Evolutionary conservation across 2,329 filamentous ascomycete genomes (phyloP), one percentile per base, ranked within the genome.

Genomic region (Colletotrichum spaethianum): DNA sequence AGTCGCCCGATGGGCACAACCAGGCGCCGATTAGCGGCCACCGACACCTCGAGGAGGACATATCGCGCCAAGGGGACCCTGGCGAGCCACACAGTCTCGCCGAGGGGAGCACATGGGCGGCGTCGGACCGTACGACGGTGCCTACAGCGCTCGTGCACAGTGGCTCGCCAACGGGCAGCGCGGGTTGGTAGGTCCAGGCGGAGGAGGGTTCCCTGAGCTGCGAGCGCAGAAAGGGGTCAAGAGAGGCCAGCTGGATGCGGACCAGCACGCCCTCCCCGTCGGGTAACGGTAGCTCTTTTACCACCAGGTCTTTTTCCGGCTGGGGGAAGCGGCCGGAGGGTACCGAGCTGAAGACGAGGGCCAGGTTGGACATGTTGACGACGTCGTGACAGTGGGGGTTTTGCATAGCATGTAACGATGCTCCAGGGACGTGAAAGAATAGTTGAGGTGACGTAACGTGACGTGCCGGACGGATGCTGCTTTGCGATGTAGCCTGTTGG

Each of bases 221-320:
- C 70, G 90, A 90, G 60, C 93, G 90, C 84, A 93, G 89, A 84
- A 94, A 94, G 7, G 93, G 93, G 80, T 94, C 93, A 81, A 91
- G 91, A 64, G 92, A 93, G 75, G 90, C 85, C 33, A 63, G 48
- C 2, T 53, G 31, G 7, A 63, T 33, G 36, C 61, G 48, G 20
- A 63, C 48, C 16, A 63, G 36, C n/a, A 63, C 61, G n/a, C 61
- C 61, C 4, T 63, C 46, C 18, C 48, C 48, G 26, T 20, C 48
- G 23, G 61, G 48, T 16, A 63, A 1, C 16, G 48, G 48, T 6
- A 31, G 33, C 0, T 44, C 61, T 55, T 63, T 23, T 1, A 63
- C 61, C 20, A 63, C 36, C 7, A 63, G 36, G 6, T 63, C 36
- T 14, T 33, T 63, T 42, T 46, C 46, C 0, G 61, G 33, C 23